Base-by-base conservation (phyloP, 164 flowering plant species). In the Cinnamomum micranthum region DNA sequence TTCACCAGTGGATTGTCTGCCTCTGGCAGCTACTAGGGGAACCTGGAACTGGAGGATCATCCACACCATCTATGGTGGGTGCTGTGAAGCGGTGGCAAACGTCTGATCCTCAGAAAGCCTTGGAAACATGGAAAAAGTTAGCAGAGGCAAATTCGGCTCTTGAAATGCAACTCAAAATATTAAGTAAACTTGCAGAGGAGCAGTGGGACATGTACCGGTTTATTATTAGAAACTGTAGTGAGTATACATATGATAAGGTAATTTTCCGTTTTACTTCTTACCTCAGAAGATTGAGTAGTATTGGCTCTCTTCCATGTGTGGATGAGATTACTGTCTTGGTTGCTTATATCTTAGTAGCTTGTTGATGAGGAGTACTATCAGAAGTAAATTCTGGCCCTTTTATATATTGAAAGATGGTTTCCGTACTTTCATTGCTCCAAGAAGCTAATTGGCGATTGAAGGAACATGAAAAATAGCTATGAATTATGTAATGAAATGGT, bases 61-160 rank as follows among this genome's bases (percentile, higher is more conserved):
- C 99, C 59, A 96, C 99, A 27, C 94, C 94, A 77, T 96, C 99
- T 58, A 92, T 96, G 99, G 99, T 96, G 25, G 98, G 98, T 75
- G 92, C 98, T 79, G 98, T 96, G 19, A 96, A 90, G 81, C 92
- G 87, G 78, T 96, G 99, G 99, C 98, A 96, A 76, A 88, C 80
- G 70, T 85, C 94, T 64, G 91, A 94, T 52, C 99, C 99, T 70
- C 81, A 87, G 67, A 86, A 81, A 64, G 86, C 97, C 28, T 74
- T 64, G 23, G 88, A 90, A 58, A 89, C 88, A 71, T 91, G 97
- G 95, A 85, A 52, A 82, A 88, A 82, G 75, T 82, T 96, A 77
- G 88, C 96, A 67, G 91, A 85, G 71, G 90, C 94, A 65, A 96
- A 96, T 81, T 85, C 91, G 74, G 75, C 74, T 23, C 94, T 96